phyloP scores from a whole-genome alignment of 2,329 filamentous ascomycete genomes.

The Aspergillus sclerotialis region DNA sequence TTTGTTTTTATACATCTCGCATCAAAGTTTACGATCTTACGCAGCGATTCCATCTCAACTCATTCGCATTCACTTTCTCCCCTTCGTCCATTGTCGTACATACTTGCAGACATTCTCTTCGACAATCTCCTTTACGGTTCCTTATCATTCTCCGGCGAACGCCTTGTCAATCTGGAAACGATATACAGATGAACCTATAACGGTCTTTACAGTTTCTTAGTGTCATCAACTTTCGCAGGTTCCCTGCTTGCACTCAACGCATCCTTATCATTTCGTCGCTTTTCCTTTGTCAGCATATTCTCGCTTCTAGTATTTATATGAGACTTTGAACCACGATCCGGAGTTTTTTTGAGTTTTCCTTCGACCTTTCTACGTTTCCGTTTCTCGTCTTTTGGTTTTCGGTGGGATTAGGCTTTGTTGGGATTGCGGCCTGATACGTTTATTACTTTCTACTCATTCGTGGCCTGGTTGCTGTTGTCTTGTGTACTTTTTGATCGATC shows the following conservation, averaged over 20 bases:
- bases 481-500: slow-evolving; percentile 14
- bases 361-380: slow-evolving; percentile 10
- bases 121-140: slow-evolving; percentile 14
- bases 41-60: slow-evolving; percentile 27
- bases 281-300: slow-evolving; percentile 21
- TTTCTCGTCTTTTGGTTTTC: slow-evolving; percentile 19
- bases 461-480: slow-evolving; percentile 24
- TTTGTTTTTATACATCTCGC: slow-evolving; percentile 20
- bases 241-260: slow-evolving; percentile 20
- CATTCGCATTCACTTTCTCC: slow-evolving; percentile 8
- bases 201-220: slow-evolving; percentile 31
- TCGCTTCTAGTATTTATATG: slow-evolving; percentile 22
- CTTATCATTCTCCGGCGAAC: slow-evolving; percentile 12
- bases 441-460: slow-evolving; percentile 17
- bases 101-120: slow-evolving; percentile 13
- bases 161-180: slow-evolving; percentile 20
- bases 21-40: slow-evolving; percentile 33
- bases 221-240: slow-evolving; percentile 21
- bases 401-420: slow-evolving; percentile 14
- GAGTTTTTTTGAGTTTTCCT: slow-evolving; percentile 12
- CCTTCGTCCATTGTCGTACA: slow-evolving; percentile 7
- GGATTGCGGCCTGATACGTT: slow-evolving; percentile 16
- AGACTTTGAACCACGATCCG: slow-evolving; percentile 15
- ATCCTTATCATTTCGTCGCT: slow-evolving; percentile 15
- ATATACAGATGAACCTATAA: slow-evolving; percentile 36